Percentiles rank a stretch among this genome's conserved stretches.
These are phyloP conservation scores for Ustilago curta DNA, from an alignment of 1,284 basidiomycete species.

Conservation along the genomic window DNA sequence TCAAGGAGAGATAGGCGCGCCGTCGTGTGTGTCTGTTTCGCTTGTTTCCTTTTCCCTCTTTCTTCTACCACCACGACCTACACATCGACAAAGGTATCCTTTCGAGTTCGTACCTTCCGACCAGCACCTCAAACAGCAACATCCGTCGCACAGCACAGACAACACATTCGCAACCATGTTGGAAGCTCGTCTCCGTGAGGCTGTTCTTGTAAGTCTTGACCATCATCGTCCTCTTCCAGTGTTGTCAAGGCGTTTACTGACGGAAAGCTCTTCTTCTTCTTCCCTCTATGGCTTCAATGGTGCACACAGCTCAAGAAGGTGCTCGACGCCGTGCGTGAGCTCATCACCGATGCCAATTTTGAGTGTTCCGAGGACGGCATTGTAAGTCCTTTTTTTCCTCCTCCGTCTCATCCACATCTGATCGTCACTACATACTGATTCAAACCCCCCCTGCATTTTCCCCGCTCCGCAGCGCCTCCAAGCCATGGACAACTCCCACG, in stretches of 20 bases:
- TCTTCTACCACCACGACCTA: background rate
- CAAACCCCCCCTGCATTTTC: too few species aligned
- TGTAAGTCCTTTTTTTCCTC: conserved; percentile 73
- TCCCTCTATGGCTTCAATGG: too few species aligned
- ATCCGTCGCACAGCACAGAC: background rate
- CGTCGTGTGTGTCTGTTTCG: background rate
- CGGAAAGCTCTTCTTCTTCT: background rate
- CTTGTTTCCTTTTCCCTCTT: background rate
- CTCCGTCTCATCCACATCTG: too few species aligned
- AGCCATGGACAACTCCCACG: conserved; percentile 99
- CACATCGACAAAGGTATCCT: conserved; percentile 3
- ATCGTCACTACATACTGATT: too few species aligned
- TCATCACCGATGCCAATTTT: conserved; percentile 97
- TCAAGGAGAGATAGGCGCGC: background rate
- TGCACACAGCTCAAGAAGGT: conserved; percentile 65
- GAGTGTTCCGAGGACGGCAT: conserved; percentile 95
- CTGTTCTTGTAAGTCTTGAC: conserved; percentile 51
- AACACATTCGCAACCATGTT: conserved; percentile 45
- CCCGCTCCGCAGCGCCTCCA: conserved; percentile 72
- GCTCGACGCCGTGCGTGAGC: conserved; percentile 86
- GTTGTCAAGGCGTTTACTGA: background rate
- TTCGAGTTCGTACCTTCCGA: background rate
- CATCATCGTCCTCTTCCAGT: background rate
- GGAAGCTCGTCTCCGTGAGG: conserved; percentile 62
- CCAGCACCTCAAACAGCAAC: background rate